Percentiles rank a stretch among this genome's conserved stretches.
These are phyloP conservation scores for Lentinula lateritia DNA, from an alignment of 768 basidiomycete genomes.

Conservation along the genomic window DNA sequence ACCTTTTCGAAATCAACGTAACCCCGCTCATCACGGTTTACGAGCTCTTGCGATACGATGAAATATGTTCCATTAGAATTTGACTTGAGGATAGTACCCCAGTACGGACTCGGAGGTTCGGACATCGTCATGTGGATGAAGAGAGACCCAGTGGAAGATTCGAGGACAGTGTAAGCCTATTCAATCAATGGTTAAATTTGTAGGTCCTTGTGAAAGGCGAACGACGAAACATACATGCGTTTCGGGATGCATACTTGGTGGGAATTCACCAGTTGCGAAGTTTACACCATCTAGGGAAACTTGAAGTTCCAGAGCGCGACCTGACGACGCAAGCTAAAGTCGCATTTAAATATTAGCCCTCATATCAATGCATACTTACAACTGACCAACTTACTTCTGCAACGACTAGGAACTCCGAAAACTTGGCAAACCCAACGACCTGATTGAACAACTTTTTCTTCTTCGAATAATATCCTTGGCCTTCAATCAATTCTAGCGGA, in stretches of 20 bases:
- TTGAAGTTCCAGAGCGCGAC: conserved; percentile 70
- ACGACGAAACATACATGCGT: conserved; percentile 63
- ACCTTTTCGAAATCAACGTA: conserved; percentile 99
- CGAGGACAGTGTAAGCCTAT: conserved; percentile 89
- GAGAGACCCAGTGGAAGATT: conserved; percentile 88
- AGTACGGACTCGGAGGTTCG: conserved; percentile 63
- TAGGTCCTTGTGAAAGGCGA: neutral
- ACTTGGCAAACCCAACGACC: conserved; percentile 94
- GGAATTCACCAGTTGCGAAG: conserved; percentile 87
- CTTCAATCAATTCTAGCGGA: conserved; percentile 75
- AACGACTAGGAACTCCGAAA: conserved; percentile 93
- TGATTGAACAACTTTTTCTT: conserved; percentile 77
- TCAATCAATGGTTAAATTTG: neutral
- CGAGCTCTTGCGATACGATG: conserved; percentile 77
- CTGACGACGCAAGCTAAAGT: conserved; percentile 43
- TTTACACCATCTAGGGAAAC: conserved; percentile 87
- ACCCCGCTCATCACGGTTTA: conserved; percentile 83
- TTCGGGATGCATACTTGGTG: conserved; percentile 82
- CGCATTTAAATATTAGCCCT: conserved; percentile 2
- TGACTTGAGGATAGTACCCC: conserved; percentile 91
- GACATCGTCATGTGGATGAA: conserved; percentile 97
- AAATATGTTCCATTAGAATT: conserved; percentile 99
- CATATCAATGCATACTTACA: neutral
- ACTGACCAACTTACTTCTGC: conserved; percentile 65
- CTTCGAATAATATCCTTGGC: conserved; percentile 63